Conservation (phyloP, 345 rosid genomes). For the Toxicodendron radicans region DNA sequence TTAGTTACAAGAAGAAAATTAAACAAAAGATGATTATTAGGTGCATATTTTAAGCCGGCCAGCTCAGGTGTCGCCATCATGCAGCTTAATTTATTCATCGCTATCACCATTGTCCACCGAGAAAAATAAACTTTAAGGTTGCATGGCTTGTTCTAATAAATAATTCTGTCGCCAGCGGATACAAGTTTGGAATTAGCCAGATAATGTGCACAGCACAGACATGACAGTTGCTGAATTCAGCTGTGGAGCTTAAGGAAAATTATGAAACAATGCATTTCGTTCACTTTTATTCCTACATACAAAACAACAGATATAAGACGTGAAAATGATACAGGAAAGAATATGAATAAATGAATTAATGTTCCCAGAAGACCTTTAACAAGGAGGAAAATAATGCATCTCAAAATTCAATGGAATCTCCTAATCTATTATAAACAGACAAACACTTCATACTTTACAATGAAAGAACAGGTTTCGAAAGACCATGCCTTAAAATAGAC, state of each 20-base stretch:
- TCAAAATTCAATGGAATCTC: not conserved
- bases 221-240: not conserved
- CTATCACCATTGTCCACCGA: not conserved
- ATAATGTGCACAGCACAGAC: slow-evolving; percentile 1
- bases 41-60: slow-evolving; percentile 10
- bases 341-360: slow-evolving; percentile 22
- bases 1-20: not conserved
- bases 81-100: not conserved
- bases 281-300: slow-evolving; percentile 16
- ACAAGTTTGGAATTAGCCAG: slow-evolving; percentile 13
- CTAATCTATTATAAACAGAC: not conserved
- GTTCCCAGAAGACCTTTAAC: slow-evolving; percentile 22
- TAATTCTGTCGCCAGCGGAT: slow-evolving; percentile 3
- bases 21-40: not conserved
- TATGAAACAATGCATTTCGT: not conserved
- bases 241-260: not conserved
- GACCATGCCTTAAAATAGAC: not conserved
- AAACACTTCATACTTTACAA: slow-evolving; percentile 6
- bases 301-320: slow-evolving; percentile 12
- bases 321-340: slow-evolving; percentile 11
- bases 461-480: not conserved
- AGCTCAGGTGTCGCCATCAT: not conserved
- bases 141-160: not conserved
- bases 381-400: slow-evolving; percentile 15
- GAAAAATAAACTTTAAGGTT: not conserved